phyloP scores from a whole-genome alignment of 257 asterid species.

The Solanum sitiens region DNA sequence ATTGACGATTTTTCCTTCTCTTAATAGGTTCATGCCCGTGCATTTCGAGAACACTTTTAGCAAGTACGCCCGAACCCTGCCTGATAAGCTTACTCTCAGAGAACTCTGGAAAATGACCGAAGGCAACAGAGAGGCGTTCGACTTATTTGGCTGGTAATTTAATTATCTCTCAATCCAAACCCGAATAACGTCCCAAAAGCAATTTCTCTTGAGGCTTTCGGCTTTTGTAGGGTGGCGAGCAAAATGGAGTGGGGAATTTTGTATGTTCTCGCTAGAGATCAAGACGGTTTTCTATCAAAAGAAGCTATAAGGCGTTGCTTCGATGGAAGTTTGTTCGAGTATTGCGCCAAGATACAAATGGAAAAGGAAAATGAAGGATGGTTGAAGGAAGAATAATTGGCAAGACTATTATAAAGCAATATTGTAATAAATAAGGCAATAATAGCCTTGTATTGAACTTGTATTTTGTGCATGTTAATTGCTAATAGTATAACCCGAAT shows the following conservation, averaged over 20 bases:
- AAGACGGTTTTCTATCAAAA: constrained; percentile 63
- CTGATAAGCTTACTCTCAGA: constrained; percentile 59
- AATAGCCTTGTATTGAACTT: not conserved
- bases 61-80: constrained; percentile 45
- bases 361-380: constrained; percentile 27
- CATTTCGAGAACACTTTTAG: constrained; percentile 73
- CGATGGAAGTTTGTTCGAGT: constrained; percentile 84
- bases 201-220: not conserved
- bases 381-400: not conserved
- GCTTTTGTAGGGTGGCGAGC: constrained; percentile 12
- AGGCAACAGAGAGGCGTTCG: constrained; percentile 51
- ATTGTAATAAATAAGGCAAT: not conserved
- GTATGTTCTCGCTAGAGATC: constrained; percentile 62
- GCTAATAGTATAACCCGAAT: not conserved
- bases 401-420: not conserved
- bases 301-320: constrained; percentile 77
- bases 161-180: not conserved
- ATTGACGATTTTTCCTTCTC: not conserved
- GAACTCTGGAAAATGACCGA: constrained; percentile 79
- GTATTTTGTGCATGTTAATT: not conserved
- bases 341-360: constrained; percentile 55
- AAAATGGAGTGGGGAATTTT: constrained; percentile 62
- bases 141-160: constrained; percentile 21
- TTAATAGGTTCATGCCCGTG: constrained; percentile 45
- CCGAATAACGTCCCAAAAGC: not conserved